Evolutionary conservation across 257 asterid species (phyloP).

Genomic region (Nicotiana tomentosiformis): DNA sequence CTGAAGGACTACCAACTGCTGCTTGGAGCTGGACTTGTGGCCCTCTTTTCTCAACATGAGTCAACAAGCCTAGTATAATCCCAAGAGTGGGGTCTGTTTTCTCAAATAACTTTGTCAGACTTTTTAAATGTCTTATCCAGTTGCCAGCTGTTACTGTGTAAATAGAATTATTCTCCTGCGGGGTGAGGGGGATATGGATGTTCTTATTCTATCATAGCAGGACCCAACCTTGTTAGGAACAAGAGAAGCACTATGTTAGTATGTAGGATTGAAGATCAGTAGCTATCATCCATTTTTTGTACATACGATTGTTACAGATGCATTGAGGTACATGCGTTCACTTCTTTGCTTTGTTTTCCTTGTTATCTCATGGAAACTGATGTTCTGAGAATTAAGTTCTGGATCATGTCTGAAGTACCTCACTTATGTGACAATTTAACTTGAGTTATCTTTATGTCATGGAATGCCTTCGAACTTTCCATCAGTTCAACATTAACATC

Average conservation of each 20-base stretch:
- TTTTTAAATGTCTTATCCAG: not conserved
- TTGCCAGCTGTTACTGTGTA: not conserved
- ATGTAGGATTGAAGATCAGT: not conserved
- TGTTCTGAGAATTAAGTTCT: not conserved
- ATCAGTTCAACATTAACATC: not conserved
- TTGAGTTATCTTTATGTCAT: not conserved
- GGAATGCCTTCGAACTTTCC: not conserved
- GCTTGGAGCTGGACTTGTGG: not conserved
- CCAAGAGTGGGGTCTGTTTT: too few species aligned
- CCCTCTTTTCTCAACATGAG: conserved; percentile 1
- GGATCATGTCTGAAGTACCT: not conserved
- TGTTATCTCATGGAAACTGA: not conserved
- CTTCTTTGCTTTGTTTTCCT: not conserved
- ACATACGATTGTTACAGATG: not conserved
- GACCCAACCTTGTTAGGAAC: not conserved
- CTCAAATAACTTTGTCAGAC: not conserved
- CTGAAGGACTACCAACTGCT: not conserved
- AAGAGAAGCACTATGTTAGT: not conserved
- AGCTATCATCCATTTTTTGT: not conserved
- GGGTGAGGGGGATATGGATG: not conserved
- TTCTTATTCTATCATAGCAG: not conserved
- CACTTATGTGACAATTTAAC: not conserved
- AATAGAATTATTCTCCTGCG: not conserved
- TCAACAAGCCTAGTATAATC: too few species aligned
- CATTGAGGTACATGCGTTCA: not conserved